These are phyloP conservation scores for Aphanomyces cochlioides DNA, from an alignment of 352 stramenopile species.

Conservation along the genomic window DNA sequence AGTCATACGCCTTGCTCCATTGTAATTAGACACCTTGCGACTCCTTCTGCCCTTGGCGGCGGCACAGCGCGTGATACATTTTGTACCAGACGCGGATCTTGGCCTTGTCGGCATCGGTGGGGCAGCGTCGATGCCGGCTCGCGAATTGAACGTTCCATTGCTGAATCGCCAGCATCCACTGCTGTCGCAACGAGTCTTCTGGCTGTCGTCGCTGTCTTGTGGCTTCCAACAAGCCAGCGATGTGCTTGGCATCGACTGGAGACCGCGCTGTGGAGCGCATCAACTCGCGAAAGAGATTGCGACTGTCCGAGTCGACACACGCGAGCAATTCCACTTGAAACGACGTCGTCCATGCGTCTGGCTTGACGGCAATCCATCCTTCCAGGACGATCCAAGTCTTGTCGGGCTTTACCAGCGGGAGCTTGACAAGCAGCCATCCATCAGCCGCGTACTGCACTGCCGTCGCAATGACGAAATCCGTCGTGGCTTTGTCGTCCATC, in stretches of 20 bases:
- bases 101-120: slow-evolving; percentile 10
- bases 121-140: neutral
- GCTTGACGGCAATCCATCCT: neutral
- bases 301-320: slow-evolving; percentile 9
- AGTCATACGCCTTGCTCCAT: neutral
- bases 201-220: neutral
- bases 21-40: neutral
- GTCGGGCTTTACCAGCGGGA: neutral
- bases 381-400: neutral
- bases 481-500: too few relatives aligned
- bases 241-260: neutral
- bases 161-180: neutral
- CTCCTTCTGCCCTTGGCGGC: neutral
- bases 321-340: neutral
- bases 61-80: slow-evolving; percentile 4
- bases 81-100: slow-evolving; percentile 16
- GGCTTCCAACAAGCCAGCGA: neutral
- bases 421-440: neutral
- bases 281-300: slow-evolving; percentile 6
- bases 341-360: neutral
- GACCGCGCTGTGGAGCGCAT: neutral
- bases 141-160: slow-evolving; percentile 8
- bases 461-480: neutral
- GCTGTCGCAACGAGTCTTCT: neutral
- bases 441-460: neutral